Base-by-base conservation (phyloP, 2,329 filamentous ascomycete species). In the Epichloe aotearoae region DNA sequence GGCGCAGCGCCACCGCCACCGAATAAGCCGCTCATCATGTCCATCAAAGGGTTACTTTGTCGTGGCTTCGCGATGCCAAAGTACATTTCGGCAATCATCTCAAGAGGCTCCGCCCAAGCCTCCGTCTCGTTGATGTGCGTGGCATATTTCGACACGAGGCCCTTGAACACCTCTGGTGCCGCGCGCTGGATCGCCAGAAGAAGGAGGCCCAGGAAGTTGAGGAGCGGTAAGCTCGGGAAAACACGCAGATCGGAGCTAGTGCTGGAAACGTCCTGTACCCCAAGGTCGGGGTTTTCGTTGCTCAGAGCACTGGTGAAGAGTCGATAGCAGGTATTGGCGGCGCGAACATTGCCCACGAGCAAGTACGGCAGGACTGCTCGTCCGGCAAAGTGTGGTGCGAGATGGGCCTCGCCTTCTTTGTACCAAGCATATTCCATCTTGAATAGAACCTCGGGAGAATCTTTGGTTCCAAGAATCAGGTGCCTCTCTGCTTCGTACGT, bases 11-110 rank as follows among this genome's bases (percentile, higher is more conserved):
- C 78, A 6, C 82, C 84, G 19, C 88, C 88, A 46, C 90, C 90
- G 62, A 98, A 86, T 75, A 98, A 80, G 55, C 82, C 90, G 46
- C 89, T 90, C 86, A 98, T 94, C 90, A 98, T 97, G 65, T 98
- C 93, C 69, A 97, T 81, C 66, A 98, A 73, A 3, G 90, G 90
- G 66, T 97, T 97, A 56, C 84, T 86, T 72, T 95, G 88, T 61
- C 85, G 79, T 45, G 90, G 91, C 63, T 89, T 84, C 71, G 83
- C 80, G 65, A 98, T 94, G 37, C 83, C 83, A 70, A 98, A 98
- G 73, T 97, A 98, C 80, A 95, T 90, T 72, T 98, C 91, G 46
- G 86, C 91, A 60, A 98, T 83, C 66, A 88, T 83, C 59, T 89
- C 84, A 54, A 98, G 71, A 23, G 88, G 77, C 63, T 88, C 89